Evolutionary conservation across 306 rosid species (phyloP), one percentile per base, ranked within the genome.

Genomic region (Trifolium subterraneum): DNA sequence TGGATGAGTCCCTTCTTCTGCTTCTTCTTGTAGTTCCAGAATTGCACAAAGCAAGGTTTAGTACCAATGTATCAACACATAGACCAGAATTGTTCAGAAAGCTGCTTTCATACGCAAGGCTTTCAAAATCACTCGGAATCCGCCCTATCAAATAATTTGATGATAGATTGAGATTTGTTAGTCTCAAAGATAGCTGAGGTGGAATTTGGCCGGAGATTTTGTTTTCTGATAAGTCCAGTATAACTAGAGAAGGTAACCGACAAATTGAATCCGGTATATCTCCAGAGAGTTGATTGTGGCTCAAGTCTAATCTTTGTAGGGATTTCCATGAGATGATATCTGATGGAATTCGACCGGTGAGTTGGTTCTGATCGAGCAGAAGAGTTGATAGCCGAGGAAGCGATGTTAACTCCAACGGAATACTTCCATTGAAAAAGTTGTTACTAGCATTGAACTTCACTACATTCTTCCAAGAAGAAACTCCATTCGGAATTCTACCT

Each of bases 31-130:
- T 55, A 42, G 58, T 33, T 25, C 63, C 39, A 47, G 77, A 82
- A 78, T 75, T 61, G 82, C 96, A 90, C 33, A 20, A 54, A 8
- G 70, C 38, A 61, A 89, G 73, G 63, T 84, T 81, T 41, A 80
- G 22, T 51, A 31, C 29, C 4, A 25, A 23, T 11, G 39, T 79
- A 25, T 68, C 86, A 7, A 86, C 52, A 62, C 94, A 91, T 1
- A 93, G 91, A 48, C 85, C 87, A 18, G 84, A 71, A 80, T 93
- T 89, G 71, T 85, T 76, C 82, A 87, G 86, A 85, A 93, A 93
- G 87, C 91, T 89, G 14, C 2, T 54, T 0, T 62, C 79, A 80
- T 64, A 84, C 0, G 35, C 90, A 31, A 69, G 1, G 71, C 67
- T 89, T 56, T 85, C 89, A 0, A 88, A 45, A 19, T 38, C 78